Percentiles rank a stretch among this genome's conserved stretches.
These are phyloP conservation scores for Penicillium frequentans DNA, from an alignment of 2,329 filamentous ascomycete genomes.

Conservation along the genomic window DNA sequence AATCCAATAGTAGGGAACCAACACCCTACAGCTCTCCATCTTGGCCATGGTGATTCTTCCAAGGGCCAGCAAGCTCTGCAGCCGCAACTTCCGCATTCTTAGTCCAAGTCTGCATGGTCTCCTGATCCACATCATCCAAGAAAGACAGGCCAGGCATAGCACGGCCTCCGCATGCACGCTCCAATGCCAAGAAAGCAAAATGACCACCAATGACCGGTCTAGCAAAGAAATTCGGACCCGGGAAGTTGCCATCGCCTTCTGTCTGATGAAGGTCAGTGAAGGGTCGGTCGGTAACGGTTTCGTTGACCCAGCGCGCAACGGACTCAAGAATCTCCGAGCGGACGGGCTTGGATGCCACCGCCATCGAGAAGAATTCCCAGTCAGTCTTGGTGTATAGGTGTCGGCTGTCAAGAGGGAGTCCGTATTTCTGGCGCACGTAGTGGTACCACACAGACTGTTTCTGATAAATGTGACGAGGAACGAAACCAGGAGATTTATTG, in stretches of 20 bases:
- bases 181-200: slow-evolving; percentile 80
- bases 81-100: slow-evolving; percentile 26
- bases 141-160: slow-evolving; percentile 60
- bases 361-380: slow-evolving; percentile 87
- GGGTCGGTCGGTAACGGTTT: slow-evolving; percentile 73
- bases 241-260: slow-evolving; percentile 73
- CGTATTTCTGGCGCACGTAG: slow-evolving; percentile 76
- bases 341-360: slow-evolving; percentile 68
- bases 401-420: slow-evolving; percentile 76
- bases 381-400: slow-evolving; percentile 87
- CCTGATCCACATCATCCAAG: slow-evolving; percentile 37
- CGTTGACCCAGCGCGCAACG: slow-evolving; percentile 79
- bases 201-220: slow-evolving; percentile 81
- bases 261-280: slow-evolving; percentile 83
- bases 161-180: slow-evolving; percentile 72
- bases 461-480: slow-evolving; percentile 73
- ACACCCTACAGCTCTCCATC: slow-evolving; percentile 25
- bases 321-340: slow-evolving; percentile 70
- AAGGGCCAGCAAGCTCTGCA: slow-evolving; percentile 14
- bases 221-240: slow-evolving; percentile 74
- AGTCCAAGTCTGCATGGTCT: slow-evolving; percentile 22
- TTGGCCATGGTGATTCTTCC: slow-evolving; percentile 15
- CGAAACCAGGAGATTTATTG: slow-evolving; percentile 54
- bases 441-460: slow-evolving; percentile 80
- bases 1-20: neutral